Evolutionary conservation across 139 green algal genomes (phyloP).

Genomic region (Chlamydomonas incerta): DNA sequence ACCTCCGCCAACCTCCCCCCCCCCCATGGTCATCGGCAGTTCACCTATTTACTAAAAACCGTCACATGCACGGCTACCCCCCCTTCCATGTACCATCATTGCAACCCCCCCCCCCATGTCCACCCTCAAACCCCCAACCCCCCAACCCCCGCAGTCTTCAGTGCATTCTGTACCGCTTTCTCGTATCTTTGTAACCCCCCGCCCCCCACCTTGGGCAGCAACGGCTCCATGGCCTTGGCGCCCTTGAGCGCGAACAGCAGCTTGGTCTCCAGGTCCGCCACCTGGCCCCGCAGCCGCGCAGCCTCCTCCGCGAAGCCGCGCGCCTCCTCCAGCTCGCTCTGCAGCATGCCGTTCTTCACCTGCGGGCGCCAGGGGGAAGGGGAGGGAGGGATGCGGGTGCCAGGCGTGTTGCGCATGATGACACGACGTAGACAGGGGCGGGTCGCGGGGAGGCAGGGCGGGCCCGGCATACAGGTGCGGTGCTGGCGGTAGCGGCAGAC

Average conservation of each 20-base stretch:
- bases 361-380: not conserved
- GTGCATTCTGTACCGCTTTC: too few species aligned
- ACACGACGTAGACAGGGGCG: not conserved
- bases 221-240: slow-evolving; percentile 1
- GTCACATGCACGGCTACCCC: too few species aligned
- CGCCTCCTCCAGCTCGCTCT: slow-evolving; percentile 47
- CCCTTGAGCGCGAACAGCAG: slow-evolving; percentile 36
- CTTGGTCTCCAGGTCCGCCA: slow-evolving; percentile 31
- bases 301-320: slow-evolving; percentile 7
- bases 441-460: too few species aligned
- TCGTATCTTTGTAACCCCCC: not conserved
- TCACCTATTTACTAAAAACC: too few species aligned
- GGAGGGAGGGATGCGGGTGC: not conserved
- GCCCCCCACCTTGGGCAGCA: slow-evolving; percentile 24
- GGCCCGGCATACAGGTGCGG: too few species aligned
- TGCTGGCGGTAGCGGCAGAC: not conserved
- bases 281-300: slow-evolving; percentile 9
- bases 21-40: too few species aligned
- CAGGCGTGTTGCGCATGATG: not conserved
- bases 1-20: too few species aligned
- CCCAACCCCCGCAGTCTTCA: too few species aligned
- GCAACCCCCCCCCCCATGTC: too few species aligned
- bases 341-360: slow-evolving; percentile 47
- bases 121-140: not conserved
- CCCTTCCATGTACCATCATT: too few species aligned